Percentiles rank a stretch among this genome's conserved stretches.
Evolutionary conservation across 108 stramenopile genomes (phyloP).

Genomic region (Seminavis robusta): DNA sequence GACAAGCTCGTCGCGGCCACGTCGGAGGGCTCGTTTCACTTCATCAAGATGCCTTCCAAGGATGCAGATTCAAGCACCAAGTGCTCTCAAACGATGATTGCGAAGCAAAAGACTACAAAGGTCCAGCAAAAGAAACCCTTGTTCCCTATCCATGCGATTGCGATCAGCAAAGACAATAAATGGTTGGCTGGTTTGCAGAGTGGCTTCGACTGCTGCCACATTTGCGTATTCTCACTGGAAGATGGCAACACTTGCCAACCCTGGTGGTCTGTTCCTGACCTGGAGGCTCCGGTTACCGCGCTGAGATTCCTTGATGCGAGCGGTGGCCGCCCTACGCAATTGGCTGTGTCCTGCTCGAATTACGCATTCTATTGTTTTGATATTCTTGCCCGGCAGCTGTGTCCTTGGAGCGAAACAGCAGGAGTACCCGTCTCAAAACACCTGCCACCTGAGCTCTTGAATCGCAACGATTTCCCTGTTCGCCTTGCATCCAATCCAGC

Average conservation of each 20-base stretch:
- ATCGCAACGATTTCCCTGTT: constrained; percentile 51
- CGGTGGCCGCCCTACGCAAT: constrained; percentile 21
- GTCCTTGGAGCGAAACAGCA: constrained; percentile 66
- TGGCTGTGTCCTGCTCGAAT: constrained; percentile 69
- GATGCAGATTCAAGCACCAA: no score
- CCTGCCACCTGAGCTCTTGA: constrained; percentile 53
- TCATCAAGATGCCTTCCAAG: no score
- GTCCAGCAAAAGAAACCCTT: no score
- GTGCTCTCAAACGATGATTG: no score
- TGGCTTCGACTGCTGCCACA: constrained; percentile 32
- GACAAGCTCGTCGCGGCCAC: not conserved
- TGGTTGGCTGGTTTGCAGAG: constrained; percentile 55
- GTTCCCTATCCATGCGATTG: constrained; percentile 6
- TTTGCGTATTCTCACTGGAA: constrained; percentile 39
- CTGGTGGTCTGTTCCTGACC: constrained; percentile 72
- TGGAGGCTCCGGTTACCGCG: constrained; percentile 55
- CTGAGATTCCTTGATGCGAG: constrained; percentile 53
- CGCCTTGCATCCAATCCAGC: constrained; percentile 47
- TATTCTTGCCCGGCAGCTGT: constrained; percentile 34
- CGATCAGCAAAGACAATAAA: constrained; percentile 22
- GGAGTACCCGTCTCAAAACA: constrained; percentile 52
- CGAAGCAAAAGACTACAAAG: no score
- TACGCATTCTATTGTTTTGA: constrained; percentile 69
- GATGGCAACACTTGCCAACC: constrained; percentile 23
- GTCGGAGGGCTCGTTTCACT: not conserved